Percentiles rank a stretch among this genome's conserved stretches.
Evolutionary conservation across 257 asterid species (phyloP).

Genomic region (Primulina tabacum): DNA sequence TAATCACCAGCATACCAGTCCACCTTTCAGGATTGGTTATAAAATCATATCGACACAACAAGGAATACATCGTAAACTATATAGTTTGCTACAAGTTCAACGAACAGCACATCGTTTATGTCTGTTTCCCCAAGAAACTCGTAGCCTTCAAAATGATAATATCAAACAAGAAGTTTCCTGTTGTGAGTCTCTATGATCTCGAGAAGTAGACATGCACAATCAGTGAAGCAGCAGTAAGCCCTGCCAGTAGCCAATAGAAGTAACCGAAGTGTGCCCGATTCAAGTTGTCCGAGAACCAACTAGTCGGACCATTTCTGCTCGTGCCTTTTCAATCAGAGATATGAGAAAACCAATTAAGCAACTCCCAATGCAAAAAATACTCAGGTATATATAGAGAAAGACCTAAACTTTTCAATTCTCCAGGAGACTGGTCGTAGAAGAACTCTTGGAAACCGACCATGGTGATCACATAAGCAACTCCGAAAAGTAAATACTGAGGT

Average conservation of each 20-base stretch:
- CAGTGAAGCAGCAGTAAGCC: conserved; percentile 34
- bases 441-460: conserved; percentile 65
- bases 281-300: conserved; percentile 66
- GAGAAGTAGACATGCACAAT: conserved; percentile 36
- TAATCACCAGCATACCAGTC: too few species aligned
- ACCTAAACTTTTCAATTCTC: conserved; percentile 50
- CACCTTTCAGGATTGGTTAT: too few species aligned
- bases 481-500: conserved; percentile 49
- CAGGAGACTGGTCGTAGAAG: conserved; percentile 65
- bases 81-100: background rate
- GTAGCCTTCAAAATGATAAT: background rate
- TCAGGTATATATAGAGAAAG: conserved; percentile 51
- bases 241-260: conserved; percentile 66
- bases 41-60: too few species aligned
- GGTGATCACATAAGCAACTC: conserved; percentile 50
- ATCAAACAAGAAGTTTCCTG: conserved; percentile 25
- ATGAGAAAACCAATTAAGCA: too few species aligned
- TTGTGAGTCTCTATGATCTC: conserved; percentile 33
- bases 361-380: conserved; percentile 51
- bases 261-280: conserved; percentile 66
- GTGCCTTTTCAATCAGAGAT: conserved; percentile 49
- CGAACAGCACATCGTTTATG: background rate
- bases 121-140: background rate
- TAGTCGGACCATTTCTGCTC: conserved; percentile 26
- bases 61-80: background rate